A percentile compares a stretch with the other conserved stretches of the same genome.
Conservation (phyloP, 2,329 filamentous ascomycete genomes). For the Trichoderma sp. region DNA sequence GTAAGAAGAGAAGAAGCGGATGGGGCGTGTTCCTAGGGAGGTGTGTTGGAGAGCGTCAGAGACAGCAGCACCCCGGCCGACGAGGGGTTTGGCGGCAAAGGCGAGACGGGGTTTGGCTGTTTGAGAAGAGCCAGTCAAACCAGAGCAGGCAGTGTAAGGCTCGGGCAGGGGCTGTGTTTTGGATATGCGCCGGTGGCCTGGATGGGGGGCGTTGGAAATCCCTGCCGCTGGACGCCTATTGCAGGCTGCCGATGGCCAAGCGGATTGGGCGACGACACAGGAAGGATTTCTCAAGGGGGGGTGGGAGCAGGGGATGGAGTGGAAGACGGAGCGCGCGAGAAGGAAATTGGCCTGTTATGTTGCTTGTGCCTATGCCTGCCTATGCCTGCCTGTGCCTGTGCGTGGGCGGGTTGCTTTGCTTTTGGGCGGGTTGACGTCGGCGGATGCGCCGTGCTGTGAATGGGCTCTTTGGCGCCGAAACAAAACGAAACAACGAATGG, state of each 20-base stretch:
- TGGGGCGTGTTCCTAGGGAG: constrained; percentile 16
- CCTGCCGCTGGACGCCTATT: constrained; percentile 18
- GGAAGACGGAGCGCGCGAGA: constrained; percentile 17
- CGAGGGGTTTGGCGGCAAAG: constrained; percentile 27
- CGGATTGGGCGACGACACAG: constrained; percentile 12
- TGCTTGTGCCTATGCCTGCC: background rate
- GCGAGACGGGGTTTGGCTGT: constrained; percentile 21
- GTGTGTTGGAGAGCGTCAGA: constrained; percentile 20
- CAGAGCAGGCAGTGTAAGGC: constrained; percentile 19
- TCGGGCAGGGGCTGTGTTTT: constrained; percentile 24
- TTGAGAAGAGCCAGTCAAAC: constrained; percentile 19
- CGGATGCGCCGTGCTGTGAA: constrained; percentile 5
- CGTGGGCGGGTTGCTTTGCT: background rate
- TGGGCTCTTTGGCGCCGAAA: constrained; percentile 12
- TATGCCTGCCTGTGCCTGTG: background rate
- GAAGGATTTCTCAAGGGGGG: constrained; percentile 19
- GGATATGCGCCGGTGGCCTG: constrained; percentile 28
- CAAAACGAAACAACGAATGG: background rate
- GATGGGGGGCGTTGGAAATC: constrained; percentile 24
- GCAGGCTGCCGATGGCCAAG: constrained; percentile 15
- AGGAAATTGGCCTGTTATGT: constrained; percentile 12
- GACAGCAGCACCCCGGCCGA: constrained; percentile 16
- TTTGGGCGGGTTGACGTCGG: background rate
- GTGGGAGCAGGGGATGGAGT: constrained; percentile 18
- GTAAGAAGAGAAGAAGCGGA: constrained; percentile 22